phyloP scores from a whole-genome alignment of 495 filamentous ascomycete species.

The Penicillium dipodomyicola region DNA sequence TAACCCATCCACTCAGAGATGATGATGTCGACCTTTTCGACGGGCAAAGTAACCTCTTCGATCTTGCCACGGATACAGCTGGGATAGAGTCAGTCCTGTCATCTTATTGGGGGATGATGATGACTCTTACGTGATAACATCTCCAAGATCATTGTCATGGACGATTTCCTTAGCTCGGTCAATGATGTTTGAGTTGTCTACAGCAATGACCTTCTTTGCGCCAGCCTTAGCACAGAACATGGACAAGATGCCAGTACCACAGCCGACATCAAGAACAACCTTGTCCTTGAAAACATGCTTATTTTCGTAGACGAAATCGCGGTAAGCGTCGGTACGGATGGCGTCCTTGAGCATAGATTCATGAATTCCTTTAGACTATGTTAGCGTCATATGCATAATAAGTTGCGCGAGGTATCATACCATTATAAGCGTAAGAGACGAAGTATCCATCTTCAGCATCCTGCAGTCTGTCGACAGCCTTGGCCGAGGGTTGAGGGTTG shows the following conservation, averaged over 20 bases:
- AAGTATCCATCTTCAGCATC: slow-evolving; percentile 68
- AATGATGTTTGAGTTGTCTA: slow-evolving; percentile 93
- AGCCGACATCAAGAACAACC: slow-evolving; percentile 88
- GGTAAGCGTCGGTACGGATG: slow-evolving; percentile 64
- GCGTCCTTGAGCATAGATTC: slow-evolving; percentile 85
- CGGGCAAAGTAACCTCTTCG: slow-evolving; percentile 79
- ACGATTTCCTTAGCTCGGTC: slow-evolving; percentile 83
- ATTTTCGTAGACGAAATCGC: slow-evolving; percentile 75
- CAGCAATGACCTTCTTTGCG: slow-evolving; percentile 84
- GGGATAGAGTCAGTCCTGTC: slow-evolving; percentile 14
- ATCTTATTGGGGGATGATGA: no score
- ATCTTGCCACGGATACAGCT: slow-evolving; percentile 81
- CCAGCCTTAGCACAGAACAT: slow-evolving; percentile 93
- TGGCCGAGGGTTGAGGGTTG: slow-evolving; percentile 17
- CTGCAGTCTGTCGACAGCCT: slow-evolving; percentile 25
- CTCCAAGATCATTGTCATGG: slow-evolving; percentile 71
- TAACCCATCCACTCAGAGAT: slow-evolving; percentile 99
- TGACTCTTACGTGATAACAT: slow-evolving; percentile 66
- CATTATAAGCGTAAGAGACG: slow-evolving; percentile 74
- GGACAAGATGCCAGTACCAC: slow-evolving; percentile 88
- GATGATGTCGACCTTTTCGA: slow-evolving; percentile 87
- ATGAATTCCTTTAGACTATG: slow-evolving; percentile 64
- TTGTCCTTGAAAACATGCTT: slow-evolving; percentile 89
- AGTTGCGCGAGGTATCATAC: slow-evolving; percentile 35
- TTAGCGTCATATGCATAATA: slow-evolving; percentile 16